These are phyloP conservation scores for Fusarium azukiicola DNA, from an alignment of 2,329 filamentous ascomycete species.

Conservation along the genomic window DNA sequence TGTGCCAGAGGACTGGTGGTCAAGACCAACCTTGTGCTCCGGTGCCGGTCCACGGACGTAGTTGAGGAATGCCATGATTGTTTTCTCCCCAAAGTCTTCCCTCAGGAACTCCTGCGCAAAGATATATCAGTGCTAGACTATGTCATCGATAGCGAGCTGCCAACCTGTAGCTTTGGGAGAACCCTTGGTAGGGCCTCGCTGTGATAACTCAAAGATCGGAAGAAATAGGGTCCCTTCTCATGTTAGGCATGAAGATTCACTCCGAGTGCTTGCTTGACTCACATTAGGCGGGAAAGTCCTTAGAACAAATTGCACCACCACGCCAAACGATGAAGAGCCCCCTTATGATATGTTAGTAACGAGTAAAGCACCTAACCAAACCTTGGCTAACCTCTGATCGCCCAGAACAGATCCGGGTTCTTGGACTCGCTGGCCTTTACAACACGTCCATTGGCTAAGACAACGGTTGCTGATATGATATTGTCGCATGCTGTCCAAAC, in stretches of 20 bases:
- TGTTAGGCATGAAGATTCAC: background rate
- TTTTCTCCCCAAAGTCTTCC: background rate
- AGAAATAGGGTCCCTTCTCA: conserved; percentile 3
- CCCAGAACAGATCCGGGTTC: conserved; percentile 1
- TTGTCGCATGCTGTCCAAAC: background rate
- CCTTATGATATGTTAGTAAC: background rate
- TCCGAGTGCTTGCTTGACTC: too few relatives aligned
- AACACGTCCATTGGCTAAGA: background rate
- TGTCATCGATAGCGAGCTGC: too few relatives aligned
- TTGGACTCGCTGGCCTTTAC: background rate
- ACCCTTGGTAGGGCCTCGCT: background rate
- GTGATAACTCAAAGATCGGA: background rate
- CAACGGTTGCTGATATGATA: background rate
- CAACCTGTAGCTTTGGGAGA: background rate
- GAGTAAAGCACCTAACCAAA: too few relatives aligned
- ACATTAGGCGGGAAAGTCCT: background rate
- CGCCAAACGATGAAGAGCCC: background rate
- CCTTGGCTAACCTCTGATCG: background rate
- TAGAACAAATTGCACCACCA: background rate
- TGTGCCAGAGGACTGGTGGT: background rate
- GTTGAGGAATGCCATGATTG: conserved; percentile 13
- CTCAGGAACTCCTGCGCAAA: background rate
- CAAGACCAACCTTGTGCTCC: background rate
- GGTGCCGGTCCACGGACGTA: background rate
- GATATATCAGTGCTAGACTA: background rate